Conservation (phyloP, 2,329 filamentous ascomycete genomes). For the Sarocladium brachiariae region DNA sequence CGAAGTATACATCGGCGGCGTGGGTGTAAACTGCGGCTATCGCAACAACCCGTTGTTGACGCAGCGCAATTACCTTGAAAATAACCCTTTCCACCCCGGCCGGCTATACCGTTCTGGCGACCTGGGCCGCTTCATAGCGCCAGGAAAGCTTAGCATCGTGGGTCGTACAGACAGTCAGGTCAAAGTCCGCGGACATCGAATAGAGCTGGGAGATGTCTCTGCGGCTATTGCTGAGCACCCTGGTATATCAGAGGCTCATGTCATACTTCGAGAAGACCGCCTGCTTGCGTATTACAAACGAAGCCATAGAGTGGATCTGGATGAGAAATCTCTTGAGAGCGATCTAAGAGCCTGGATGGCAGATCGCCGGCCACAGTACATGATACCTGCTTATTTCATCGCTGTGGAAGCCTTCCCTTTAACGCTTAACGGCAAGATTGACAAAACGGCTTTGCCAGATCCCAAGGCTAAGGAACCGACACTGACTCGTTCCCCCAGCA, state of each 20-base stretch:
- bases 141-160: slow-evolving; percentile 13
- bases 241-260: slow-evolving; percentile 10
- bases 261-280: slow-evolving; percentile 9
- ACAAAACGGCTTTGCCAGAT: slow-evolving; percentile 14
- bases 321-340: neutral
- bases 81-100: slow-evolving; percentile 7
- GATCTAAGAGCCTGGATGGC: slow-evolving; percentile 11
- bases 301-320: too few relatives aligned
- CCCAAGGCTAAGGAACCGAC: too few relatives aligned
- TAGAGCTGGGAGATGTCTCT: slow-evolving; percentile 17
- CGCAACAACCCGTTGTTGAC: slow-evolving; percentile 19
- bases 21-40: slow-evolving; percentile 34
- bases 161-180: slow-evolving; percentile 17
- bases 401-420: slow-evolving; percentile 12
- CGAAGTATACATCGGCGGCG: slow-evolving; percentile 21
- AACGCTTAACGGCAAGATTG: slow-evolving; percentile 13
- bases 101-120: slow-evolving; percentile 17
- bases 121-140: slow-evolving; percentile 13
- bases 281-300: slow-evolving; percentile 13
- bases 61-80: slow-evolving; percentile 38
- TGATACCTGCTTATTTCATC: slow-evolving; percentile 14
- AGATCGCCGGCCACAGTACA: slow-evolving; percentile 11
- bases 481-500: too few relatives aligned
- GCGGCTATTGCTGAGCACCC: slow-evolving; percentile 10
- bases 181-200: slow-evolving; percentile 16